Evolutionary conservation across 1,284 basidiomycete genomes (phyloP), one percentile per base, ranked within the genome.

Genomic region (Tremellales sp.): DNA sequence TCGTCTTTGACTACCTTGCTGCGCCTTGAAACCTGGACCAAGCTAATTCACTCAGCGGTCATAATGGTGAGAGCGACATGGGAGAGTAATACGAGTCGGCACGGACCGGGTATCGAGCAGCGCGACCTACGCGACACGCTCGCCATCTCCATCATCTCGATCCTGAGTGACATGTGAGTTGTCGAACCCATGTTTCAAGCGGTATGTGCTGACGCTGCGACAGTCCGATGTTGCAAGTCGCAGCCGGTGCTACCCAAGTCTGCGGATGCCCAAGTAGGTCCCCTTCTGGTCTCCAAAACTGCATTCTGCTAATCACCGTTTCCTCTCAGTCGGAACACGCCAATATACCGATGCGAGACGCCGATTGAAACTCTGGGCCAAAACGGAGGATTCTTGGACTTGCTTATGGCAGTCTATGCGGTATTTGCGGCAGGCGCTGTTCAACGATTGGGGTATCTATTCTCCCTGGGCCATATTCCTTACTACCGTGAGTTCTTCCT

Each of bases 351-450:
- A 70, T 49, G 60, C 60, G 11, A 57, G 56, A 42, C 57, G 65
- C 8, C 58, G 67, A 23, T 45, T 68, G 15, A 49, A 56, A 13
- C 45, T 69, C 2, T 71, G 68, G 68, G 57, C 50, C 25, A 63
- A 65, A 24, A 65, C 62, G 3, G 58, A 60, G 6, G 65, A 71
- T 49, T 62, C 68, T 10, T 69, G 66, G 61, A 68, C 62, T 7
- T 71, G 68, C 43, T 53, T 71, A 2, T 68, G 67, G 68, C 67
- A 69, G 49, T 64, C 54, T n/a, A 58, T 65, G 13, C 48, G 65
- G 27, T 71, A 64, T 48, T 58, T 71, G 4, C 64, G 64, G 24
- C 55, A 61, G 19, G 49, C 63, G 1, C 43, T 71, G n/a, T 54
- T 53, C 11, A 56, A 51, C 35, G 61, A 65, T 44, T 68, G 65